Percentiles rank a stretch among this genome's conserved stretches.
These are phyloP conservation scores for Artemisia tridentata DNA, from an alignment of 129 eudicot genomes.

Conservation along the genomic window DNA sequence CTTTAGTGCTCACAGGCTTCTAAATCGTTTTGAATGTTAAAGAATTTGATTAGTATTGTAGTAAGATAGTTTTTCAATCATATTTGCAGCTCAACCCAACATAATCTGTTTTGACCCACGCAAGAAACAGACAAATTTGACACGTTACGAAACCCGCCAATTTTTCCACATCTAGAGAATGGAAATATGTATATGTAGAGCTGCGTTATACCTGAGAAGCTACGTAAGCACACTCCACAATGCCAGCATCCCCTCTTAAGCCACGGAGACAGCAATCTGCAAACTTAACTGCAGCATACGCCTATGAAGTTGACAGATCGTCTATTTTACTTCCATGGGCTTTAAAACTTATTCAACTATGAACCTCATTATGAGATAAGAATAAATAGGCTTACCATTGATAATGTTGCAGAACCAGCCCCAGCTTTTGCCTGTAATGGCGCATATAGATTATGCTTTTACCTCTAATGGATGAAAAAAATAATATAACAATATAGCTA, in stretches of 20 bases:
- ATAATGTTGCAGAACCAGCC: conserved; percentile 93
- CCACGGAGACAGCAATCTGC: conserved; percentile 88
- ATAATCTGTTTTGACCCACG: too few species aligned
- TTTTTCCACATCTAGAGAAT: too few species aligned
- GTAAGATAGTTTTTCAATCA: too few species aligned
- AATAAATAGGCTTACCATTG: conserved; percentile 63
- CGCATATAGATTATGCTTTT: conserved; percentile 11
- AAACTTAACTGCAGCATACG: conserved; percentile 92
- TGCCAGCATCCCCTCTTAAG: conserved; percentile 81
- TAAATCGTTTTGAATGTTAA: too few species aligned
- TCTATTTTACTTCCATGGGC: not conserved
- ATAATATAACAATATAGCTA: too few species aligned
- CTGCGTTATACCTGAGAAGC: conserved; percentile 59
- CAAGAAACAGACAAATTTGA: too few species aligned
- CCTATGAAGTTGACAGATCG: conserved; percentile 35
- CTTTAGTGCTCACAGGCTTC: too few species aligned
- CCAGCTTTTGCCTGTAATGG: conserved; percentile 92
- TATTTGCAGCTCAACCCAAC: too few species aligned
- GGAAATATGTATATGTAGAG: too few species aligned
- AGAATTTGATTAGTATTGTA: too few species aligned
- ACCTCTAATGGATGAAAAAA: not conserved
- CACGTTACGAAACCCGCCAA: too few species aligned
- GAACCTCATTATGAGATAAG: conserved; percentile 1
- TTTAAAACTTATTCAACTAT: not conserved
- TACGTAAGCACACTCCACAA: conserved; percentile 84